A percentile compares a stretch with the other conserved stretches of the same genome.
These are phyloP conservation scores for Fusarium ramigenum DNA, from an alignment of 2,329 filamentous ascomycete genomes.

Conservation along the genomic window DNA sequence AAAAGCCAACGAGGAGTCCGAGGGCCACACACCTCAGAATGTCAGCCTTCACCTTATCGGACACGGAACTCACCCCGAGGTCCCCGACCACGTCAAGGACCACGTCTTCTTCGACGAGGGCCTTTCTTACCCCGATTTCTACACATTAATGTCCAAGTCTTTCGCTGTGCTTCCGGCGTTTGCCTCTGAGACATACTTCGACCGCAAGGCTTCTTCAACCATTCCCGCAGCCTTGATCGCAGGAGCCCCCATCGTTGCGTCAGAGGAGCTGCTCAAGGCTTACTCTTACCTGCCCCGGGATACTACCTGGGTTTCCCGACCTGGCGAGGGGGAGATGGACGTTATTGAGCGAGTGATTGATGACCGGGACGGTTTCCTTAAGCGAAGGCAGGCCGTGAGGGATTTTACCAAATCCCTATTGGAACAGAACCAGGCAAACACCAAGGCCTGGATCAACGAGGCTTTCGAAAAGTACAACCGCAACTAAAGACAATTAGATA, in stretches of 20 bases:
- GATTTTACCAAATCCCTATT: slow-evolving; percentile 22
- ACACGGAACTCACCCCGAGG: slow-evolving; percentile 38
- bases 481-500: slow-evolving; percentile 13
- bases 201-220: slow-evolving; percentile 44
- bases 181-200: slow-evolving; percentile 40
- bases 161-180: slow-evolving; percentile 41
- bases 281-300: slow-evolving; percentile 42
- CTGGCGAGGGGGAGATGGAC: slow-evolving; percentile 42
- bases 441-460: slow-evolving; percentile 34
- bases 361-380: slow-evolving; percentile 33
- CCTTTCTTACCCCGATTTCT: slow-evolving; percentile 44
- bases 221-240: slow-evolving; percentile 43
- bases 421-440: slow-evolving; percentile 34
- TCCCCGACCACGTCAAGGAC: slow-evolving; percentile 34
- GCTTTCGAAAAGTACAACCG: slow-evolving; percentile 20
- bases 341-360: slow-evolving; percentile 38
- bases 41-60: slow-evolving; percentile 42
- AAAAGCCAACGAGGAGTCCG: slow-evolving; percentile 23
- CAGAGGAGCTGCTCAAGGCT: slow-evolving; percentile 36
- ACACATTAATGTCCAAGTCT: slow-evolving; percentile 31
- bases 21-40: slow-evolving; percentile 10
- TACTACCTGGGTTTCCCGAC: slow-evolving; percentile 36
- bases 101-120: slow-evolving; percentile 39
- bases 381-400: slow-evolving; percentile 32
- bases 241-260: slow-evolving; percentile 41